Conservation (phyloP, 345 rosid genomes). For the Nephelium lappaceum region DNA sequence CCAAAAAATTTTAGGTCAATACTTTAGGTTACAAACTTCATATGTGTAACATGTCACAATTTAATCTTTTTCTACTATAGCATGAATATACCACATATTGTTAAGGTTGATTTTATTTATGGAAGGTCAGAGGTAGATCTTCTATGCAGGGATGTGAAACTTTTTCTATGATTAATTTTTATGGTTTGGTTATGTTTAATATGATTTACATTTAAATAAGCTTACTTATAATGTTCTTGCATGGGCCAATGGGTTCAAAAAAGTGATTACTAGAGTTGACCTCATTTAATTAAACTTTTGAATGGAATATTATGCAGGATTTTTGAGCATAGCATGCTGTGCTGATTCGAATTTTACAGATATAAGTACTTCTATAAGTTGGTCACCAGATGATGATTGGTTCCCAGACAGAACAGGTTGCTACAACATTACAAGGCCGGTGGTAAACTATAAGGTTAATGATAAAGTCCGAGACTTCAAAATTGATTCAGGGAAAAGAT, state of each 20-base stretch:
- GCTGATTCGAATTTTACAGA: conserved; percentile 34
- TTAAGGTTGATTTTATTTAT: background rate
- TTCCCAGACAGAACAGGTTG: conserved; percentile 40
- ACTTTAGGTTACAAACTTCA: background rate
- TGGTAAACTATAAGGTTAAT: conserved; percentile 15
- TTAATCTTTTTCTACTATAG: background rate
- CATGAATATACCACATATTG: background rate
- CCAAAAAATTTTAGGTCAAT: background rate
- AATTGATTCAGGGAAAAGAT: conserved; percentile 46
- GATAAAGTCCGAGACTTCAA: conserved; percentile 41
- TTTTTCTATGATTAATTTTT: background rate
- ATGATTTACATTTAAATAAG: background rate
- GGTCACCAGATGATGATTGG: conserved; percentile 47
- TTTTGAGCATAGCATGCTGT: conserved; percentile 63
- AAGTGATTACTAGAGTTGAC: background rate
- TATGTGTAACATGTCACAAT: background rate
- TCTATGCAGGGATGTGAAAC: background rate
- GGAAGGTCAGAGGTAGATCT: background rate
- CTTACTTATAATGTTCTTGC: background rate
- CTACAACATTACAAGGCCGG: conserved; percentile 22
- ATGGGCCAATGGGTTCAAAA: background rate
- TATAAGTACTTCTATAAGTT: conserved; percentile 20
- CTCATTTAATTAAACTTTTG: background rate
- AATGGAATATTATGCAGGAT: conserved; percentile 39
- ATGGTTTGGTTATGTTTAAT: background rate